Percentiles rank a stretch among this genome's conserved stretches.
phyloP scores from a whole-genome alignment of 106 monocot genomes.

The Allium sativum region DNA sequence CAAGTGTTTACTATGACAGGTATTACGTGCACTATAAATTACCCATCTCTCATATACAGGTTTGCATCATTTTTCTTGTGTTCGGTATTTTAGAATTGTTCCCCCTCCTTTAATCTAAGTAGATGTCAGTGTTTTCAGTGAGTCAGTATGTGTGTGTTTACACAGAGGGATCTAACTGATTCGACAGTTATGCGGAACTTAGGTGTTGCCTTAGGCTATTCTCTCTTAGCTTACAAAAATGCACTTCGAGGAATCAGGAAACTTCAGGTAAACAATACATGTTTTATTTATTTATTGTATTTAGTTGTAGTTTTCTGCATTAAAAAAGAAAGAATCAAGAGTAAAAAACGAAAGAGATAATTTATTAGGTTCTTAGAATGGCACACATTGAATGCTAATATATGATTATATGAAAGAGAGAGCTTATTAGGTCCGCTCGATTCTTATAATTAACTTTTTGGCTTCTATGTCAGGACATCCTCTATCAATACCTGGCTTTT shows the following conservation, averaged over 20 bases:
- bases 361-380: too few relatives aligned
- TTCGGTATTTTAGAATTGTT: neutral
- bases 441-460: neutral
- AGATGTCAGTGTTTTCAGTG: too few relatives aligned
- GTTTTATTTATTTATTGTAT: too few relatives aligned
- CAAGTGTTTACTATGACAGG: too few relatives aligned
- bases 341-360: too few relatives aligned
- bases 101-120: too few relatives aligned
- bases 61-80: slow-evolving; percentile 16
- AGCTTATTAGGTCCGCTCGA: neutral
- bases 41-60: slow-evolving; percentile 89
- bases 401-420: too few relatives aligned
- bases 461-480: neutral
- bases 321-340: too few relatives aligned
- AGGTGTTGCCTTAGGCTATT: slow-evolving; percentile 74
- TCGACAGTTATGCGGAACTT: slow-evolving; percentile 90
- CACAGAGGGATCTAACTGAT: slow-evolving; percentile 87
- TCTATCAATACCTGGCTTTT: neutral
- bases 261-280: slow-evolving; percentile 56
- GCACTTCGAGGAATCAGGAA: slow-evolving; percentile 75
- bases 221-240: slow-evolving; percentile 83
- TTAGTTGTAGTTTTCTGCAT: too few relatives aligned
- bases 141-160: neutral
- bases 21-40: too few relatives aligned
- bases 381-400: too few relatives aligned